Evolutionary conservation across 139 green algal species (phyloP).

Genomic region (Tetradesmus obliquus): DNA sequence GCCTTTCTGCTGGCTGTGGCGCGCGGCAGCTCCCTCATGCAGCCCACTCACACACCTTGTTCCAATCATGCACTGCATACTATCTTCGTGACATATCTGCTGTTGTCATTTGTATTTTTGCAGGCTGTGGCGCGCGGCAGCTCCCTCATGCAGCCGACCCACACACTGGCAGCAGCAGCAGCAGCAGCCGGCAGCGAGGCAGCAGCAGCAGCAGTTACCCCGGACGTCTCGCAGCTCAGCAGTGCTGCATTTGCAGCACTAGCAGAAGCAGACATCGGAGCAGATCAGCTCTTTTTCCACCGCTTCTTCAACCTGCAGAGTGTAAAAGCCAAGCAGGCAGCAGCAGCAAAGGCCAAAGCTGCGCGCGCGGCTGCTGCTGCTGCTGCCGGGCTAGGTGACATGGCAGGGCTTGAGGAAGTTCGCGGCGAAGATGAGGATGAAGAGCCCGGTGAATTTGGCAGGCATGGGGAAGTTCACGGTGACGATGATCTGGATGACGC

Average conservation of each 20-base stretch:
- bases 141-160: conserved; percentile 88
- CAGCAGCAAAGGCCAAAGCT: conserved; percentile 23
- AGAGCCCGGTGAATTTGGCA: conserved; percentile 2
- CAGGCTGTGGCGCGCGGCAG: conserved; percentile 48
- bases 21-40: conserved; percentile 79
- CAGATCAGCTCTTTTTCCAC: conserved; percentile 92
- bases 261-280: conserved; percentile 71
- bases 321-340: conserved; percentile 51
- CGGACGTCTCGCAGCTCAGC: conserved; percentile 41
- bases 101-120: neutral
- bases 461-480: conserved; percentile 1
- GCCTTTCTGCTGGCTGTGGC: neutral
- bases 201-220: conserved; percentile 33
- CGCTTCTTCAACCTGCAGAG: conserved; percentile 72
- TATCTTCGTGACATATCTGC: neutral
- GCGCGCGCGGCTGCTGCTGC: conserved; percentile 29
- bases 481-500: conserved; percentile 52
- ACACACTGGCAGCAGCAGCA: neutral
- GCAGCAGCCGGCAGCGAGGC: neutral
- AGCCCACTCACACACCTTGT: conserved; percentile 62
- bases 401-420: conserved; percentile 45
- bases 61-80: neutral
- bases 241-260: conserved; percentile 78
- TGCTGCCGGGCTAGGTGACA: conserved; percentile 20
- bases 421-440: conserved; percentile 44